Percentiles rank a stretch among this genome's conserved stretches.
These are phyloP conservation scores for Candida xyloterini DNA, from an alignment of 805 yeast species.

Conservation along the genomic window DNA sequence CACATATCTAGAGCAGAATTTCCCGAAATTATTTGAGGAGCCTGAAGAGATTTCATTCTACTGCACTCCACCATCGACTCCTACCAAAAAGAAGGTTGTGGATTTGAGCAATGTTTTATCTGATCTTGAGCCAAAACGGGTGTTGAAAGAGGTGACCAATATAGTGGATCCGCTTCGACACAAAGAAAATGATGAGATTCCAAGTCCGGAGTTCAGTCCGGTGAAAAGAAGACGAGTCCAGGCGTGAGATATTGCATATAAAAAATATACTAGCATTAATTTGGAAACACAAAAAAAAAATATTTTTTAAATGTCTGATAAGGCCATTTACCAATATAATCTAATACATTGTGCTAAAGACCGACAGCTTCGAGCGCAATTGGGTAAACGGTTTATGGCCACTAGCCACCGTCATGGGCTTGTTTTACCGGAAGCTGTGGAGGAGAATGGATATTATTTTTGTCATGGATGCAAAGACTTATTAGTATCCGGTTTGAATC, in stretches of 20 bases:
- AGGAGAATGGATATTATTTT: constrained; percentile 13
- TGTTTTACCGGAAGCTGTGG: constrained; percentile 16
- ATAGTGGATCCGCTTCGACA: neutral
- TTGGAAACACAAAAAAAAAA: neutral
- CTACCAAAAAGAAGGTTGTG: constrained; percentile 11
- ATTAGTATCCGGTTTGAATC: constrained; percentile 22
- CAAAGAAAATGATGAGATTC: constrained; percentile 1
- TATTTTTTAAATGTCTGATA: constrained; percentile 6
- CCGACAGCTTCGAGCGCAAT: constrained; percentile 18
- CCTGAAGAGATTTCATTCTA: constrained; percentile 21
- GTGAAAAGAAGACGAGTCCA: constrained; percentile 4
- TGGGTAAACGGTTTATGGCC: constrained; percentile 14
- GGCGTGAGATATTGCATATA: neutral
- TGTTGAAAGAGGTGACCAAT: constrained; percentile 5
- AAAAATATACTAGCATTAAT: neutral
- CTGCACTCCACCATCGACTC: constrained; percentile 25
- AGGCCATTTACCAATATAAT: constrained; percentile 20
- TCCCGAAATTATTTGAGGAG: constrained; percentile 60
- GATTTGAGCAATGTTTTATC: constrained; percentile 4
- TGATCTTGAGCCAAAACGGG: neutral
- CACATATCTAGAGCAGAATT: constrained; percentile 43
- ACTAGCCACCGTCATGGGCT: constrained; percentile 15
- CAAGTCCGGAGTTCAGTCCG: constrained; percentile 11
- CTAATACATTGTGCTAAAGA: constrained; percentile 16
- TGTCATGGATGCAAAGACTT: constrained; percentile 20